These are phyloP conservation scores for Grosmannia serpens DNA, from an alignment of 2,329 filamentous ascomycete genomes.

Conservation along the genomic window DNA sequence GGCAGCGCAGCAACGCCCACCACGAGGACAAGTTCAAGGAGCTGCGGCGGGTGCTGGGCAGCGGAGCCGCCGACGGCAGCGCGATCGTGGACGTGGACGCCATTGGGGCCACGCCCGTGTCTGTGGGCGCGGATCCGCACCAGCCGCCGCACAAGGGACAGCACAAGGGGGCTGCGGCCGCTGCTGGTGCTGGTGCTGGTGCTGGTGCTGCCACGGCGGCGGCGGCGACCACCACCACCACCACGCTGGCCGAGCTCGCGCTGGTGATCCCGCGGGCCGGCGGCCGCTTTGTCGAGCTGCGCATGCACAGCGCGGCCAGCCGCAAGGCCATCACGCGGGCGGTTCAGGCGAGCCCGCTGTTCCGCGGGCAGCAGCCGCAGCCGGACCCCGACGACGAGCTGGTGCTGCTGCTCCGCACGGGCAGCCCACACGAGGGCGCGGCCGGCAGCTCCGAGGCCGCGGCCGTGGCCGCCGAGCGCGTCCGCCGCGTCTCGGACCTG, in stretches of 20 bases:
- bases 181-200: no score
- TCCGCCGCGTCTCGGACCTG: slow-evolving; percentile 28
- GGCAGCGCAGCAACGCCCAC: slow-evolving; percentile 11
- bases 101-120: slow-evolving; percentile 10
- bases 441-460: slow-evolving; percentile 29
- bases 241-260: slow-evolving; percentile 13
- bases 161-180: no score
- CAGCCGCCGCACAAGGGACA: no score
- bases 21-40: slow-evolving; percentile 13
- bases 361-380: slow-evolving; percentile 26
- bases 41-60: slow-evolving; percentile 8
- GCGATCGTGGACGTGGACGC: slow-evolving; percentile 12
- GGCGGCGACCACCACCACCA: not conserved
- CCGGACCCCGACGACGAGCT: slow-evolving; percentile 45
- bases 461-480: slow-evolving; percentile 18
- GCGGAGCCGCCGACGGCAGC: slow-evolving; percentile 3
- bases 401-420: slow-evolving; percentile 42
- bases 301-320: slow-evolving; percentile 12
- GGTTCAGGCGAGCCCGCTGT: slow-evolving; percentile 11
- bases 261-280: slow-evolving; percentile 13
- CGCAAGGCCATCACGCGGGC: slow-evolving; percentile 14
- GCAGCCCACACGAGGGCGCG: slow-evolving; percentile 20
- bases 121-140: not conserved
- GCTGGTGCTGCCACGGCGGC: no score
- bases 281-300: slow-evolving; percentile 15